Percentiles rank a stretch among this genome's conserved stretches.
phyloP scores from a whole-genome alignment of 768 basidiomycete species.

The Chiua virens region DNA sequence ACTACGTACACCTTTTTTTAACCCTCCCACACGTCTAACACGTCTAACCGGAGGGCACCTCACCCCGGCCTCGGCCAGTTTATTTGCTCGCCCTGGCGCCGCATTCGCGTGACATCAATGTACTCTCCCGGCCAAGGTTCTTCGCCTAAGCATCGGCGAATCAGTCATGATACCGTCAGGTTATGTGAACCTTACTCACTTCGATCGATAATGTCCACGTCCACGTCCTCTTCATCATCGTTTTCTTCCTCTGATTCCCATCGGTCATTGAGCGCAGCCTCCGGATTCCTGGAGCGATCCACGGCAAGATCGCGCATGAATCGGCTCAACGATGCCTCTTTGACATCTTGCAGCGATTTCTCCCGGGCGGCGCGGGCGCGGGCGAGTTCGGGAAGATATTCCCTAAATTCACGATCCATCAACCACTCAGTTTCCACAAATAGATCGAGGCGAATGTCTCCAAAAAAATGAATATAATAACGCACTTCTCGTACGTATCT shows the following conservation, averaged over 20 bases:
- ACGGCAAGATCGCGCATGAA: constrained; percentile 79
- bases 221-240: constrained; percentile 50
- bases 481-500: constrained; percentile 86
- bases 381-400: constrained; percentile 89
- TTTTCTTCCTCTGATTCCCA: constrained; percentile 64
- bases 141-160: constrained; percentile 45
- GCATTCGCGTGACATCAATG: constrained; percentile 67
- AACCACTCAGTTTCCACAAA: neutral
- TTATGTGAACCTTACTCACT: constrained; percentile 46
- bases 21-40: neutral
- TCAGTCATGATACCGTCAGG: constrained; percentile 7
- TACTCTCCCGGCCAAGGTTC: constrained; percentile 73
- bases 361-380: constrained; percentile 66
- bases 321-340: constrained; percentile 74
- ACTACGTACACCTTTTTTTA: constrained; percentile 2
- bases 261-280: constrained; percentile 50
- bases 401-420: constrained; percentile 45
- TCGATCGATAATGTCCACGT: constrained; percentile 64
- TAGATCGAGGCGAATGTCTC: too few relatives aligned
- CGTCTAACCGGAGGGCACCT: constrained; percentile 8
- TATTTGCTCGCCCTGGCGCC: constrained; percentile 53
- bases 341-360: constrained; percentile 59
- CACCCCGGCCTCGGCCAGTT: constrained; percentile 75
- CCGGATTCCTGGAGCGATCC: constrained; percentile 66
- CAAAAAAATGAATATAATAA: constrained; percentile 2